Base-by-base conservation (phyloP, 1,284 basidiomycete genomes). In the Tilletia horrida region DNA sequence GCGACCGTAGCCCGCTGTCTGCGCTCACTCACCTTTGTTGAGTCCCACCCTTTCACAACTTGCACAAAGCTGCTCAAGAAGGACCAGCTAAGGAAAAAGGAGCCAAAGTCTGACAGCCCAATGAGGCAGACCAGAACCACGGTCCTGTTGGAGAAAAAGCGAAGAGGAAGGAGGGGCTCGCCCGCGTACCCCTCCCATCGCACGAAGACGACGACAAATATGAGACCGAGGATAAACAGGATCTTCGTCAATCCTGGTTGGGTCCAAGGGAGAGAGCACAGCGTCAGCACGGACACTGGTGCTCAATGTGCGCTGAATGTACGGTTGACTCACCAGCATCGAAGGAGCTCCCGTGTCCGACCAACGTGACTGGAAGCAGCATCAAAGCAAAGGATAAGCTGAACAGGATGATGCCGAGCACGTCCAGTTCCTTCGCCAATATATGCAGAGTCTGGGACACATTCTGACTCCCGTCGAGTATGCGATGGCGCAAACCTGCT, bases 351-450 rank as follows among this genome's bases (percentile, higher is more conserved):
- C 75, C 75, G 43, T 75, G 71, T n/a, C 78, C 75, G 3, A 82
- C 83, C 35, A 91, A 83, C 0, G 89, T 89, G 29, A 90, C 82
- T 1, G 90, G 90, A 4, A 90, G 83, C 3, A 91, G 85, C 67
- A 90, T 86, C 16, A 90, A 83, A 1, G 80, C 67, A 74, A 80
- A 82, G 27, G 86, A 86, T 14, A 86, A 82, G 2, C 86, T 88
- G 47, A 91, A 85, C 44, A 91, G 85, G 35, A 88, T 44, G n/a
- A 91, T 85, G 3, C 90, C 90, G 25, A 88, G 75, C 50, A 88
- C 69, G 73, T 91, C 89, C 44, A 90, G 85, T 71, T 88, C 85
- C 48, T 84, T 79, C 6, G 72, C 68, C n/a, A 79, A 40, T 42
- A 71, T 67, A 18, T 67, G 47, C 63, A 72, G 31, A 23, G 69